Evolutionary conservation across 768 basidiomycete species (phyloP).

Genomic region (Trametes elegans): DNA sequence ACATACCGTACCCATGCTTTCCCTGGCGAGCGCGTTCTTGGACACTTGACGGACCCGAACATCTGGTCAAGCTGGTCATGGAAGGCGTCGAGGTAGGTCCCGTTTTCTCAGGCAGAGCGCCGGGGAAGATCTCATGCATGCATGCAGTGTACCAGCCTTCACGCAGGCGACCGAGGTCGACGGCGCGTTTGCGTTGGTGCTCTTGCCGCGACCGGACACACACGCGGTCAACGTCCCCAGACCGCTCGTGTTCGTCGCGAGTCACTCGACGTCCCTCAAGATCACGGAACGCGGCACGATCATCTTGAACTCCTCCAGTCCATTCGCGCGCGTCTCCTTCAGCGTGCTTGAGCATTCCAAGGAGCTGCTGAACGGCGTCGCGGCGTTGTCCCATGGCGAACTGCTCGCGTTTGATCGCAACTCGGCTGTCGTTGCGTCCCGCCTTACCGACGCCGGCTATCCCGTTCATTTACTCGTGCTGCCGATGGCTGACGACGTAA

Average conservation of each 20-base stretch:
- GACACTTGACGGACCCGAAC: conserved; percentile 9
- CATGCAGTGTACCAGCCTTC: background rate
- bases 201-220: conserved; percentile 13
- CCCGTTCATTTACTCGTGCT: conserved; percentile 9
- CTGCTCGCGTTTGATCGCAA: background rate
- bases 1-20: conserved; percentile 2
- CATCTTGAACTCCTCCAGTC: conserved; percentile 1
- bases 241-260: conserved; percentile 20
- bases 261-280: conserved; percentile 6
- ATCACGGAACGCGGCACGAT: conserved; percentile 12
- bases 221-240: conserved; percentile 7
- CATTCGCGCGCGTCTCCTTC: conserved; percentile 1
- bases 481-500: conserved; percentile 8
- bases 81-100: conserved; percentile 18
- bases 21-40: conserved; percentile 8
- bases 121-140: background rate
- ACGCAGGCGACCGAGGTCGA: background rate
- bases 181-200: conserved; percentile 3
- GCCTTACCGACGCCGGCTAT: background rate
- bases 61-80: conserved; percentile 25
- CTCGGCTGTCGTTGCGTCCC: conserved; percentile 1
- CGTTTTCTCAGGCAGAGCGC: background rate
- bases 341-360: conserved; percentile 9
- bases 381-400: background rate
- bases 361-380: background rate